Evolutionary conservation across 495 filamentous ascomycete species (phyloP), one percentile per base, ranked within the genome.

Genomic region (Xylaria palmicola): DNA sequence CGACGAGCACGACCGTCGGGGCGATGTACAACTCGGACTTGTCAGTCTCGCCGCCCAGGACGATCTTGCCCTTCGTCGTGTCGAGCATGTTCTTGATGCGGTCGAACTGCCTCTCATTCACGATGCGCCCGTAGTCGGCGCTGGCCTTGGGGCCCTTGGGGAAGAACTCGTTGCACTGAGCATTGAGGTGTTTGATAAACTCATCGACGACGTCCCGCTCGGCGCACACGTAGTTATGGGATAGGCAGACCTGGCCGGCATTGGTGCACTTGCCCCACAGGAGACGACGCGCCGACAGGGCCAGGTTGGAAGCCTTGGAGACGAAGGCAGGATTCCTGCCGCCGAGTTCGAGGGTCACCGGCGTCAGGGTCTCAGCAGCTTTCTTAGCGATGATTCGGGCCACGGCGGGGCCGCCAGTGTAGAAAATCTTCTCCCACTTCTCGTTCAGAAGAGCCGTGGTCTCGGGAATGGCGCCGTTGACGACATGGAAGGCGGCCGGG

Each of bases 401-500:
- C 37, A 97, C 93, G 36, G 68, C 77, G 10, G 80, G 77, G 63
- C 83, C 84, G 45, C 94, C 94, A 15, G 94, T 98, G 78, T 96
- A 98, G 79, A 95, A 93, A 65, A 98, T 93, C 81, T 96, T 97
- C 75, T 95, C 93, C 91, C 92, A 98, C 67, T 92, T 92, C 75
- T 92, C 84, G 51, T 92, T 84, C 12, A 98, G 79, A 34, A 98
- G 76, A 6, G 87, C 87, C 17, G 89, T 90, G 3, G 89, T 90
- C 80, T 96, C 91, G 24, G 87, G 79, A 30, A 96, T 69, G 7
- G 78, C 85, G 54, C 94, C 94, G 72, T 96, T 93, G 57, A 97
- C 81, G 51, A 93, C 80, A 17, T 79, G 77, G 71, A 91, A 96
- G 62, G 86, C 86, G n/a, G 82, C 82, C 26, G 83, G 85, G 74